Base-by-base conservation (phyloP, 2,329 filamentous ascomycete species). In the Colletotrichum eremochloae region DNA sequence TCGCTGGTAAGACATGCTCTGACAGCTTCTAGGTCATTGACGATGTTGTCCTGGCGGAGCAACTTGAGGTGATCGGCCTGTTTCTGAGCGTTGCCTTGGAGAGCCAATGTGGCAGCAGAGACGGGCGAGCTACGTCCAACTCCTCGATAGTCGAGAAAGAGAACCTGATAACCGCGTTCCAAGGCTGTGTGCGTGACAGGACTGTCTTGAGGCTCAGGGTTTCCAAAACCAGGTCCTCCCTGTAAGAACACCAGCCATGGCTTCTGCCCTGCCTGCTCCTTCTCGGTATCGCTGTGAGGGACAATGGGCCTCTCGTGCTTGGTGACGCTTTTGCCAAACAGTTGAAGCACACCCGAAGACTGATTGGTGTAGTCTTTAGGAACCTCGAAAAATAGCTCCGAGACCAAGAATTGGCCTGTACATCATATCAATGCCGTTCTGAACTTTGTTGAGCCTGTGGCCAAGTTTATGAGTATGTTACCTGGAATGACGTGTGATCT, bases 61-160 rank as follows among this genome's bases (percentile, higher is more conserved):
- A 91, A 86, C 79, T 93, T 93, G 74, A 98, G 87, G 77, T 97
- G 97, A 65, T 91, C 88, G 8, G 92, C 93, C 81, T 98, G 94
- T 69, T 89, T 89, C 57, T 88, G 81, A 1, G 89, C 84, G 71
- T 89, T 88, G 6, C 92, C 93, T 50, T 91, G 87, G 15, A 88
- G 83, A 44, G 88, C 87, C 5, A 98, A 86, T 8, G 92, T 94
- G 11, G 88, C 89, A 11, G 93, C 90, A 1, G 93, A 93, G 53
- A 98, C 89, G 1, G 95, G 93, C 2, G 91, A 93, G 79, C 94
- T 97, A 63, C 97, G 84, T 1, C 96, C 96, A 3, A 94, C 97
- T 15, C 96, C 96, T 63, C 96, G 90, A 80, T 97, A 95, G 80
- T 98, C 96, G n/a, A 98, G 87, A 75, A 93, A 92, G 2, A 98